These are phyloP conservation scores for Aspergillus sclerotiicarbonarius DNA, from an alignment of 495 filamentous ascomycete genomes.

Conservation along the genomic window DNA sequence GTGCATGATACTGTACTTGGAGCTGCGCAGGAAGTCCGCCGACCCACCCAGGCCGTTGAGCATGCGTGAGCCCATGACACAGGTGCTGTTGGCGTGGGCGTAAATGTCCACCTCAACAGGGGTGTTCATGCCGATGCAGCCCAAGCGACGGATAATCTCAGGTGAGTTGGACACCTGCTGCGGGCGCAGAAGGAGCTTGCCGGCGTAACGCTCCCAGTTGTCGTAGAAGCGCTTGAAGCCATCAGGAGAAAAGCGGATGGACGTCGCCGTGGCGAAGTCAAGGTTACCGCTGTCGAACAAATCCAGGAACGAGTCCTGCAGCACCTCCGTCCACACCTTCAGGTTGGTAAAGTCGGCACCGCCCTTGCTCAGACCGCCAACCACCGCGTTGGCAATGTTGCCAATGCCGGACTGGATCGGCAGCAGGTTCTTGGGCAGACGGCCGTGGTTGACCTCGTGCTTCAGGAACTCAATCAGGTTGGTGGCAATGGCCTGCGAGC, in stretches of 20 bases:
- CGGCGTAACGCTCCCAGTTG: slow-evolving; percentile 74
- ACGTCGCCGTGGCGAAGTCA: slow-evolving; percentile 89
- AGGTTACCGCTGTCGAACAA: slow-evolving; percentile 88
- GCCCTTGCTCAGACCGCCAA: slow-evolving; percentile 75
- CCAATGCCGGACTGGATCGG: slow-evolving; percentile 89
- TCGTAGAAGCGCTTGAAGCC: slow-evolving; percentile 93
- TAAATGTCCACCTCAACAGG: slow-evolving; percentile 94
- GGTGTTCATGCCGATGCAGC: slow-evolving; percentile 94
- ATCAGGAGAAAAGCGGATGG: slow-evolving; percentile 86
- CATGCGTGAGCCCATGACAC: slow-evolving; percentile 89
- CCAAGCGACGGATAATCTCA: slow-evolving; percentile 86
- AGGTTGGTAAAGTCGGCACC: slow-evolving; percentile 81
- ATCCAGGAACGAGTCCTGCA: slow-evolving; percentile 92
- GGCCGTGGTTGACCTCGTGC: slow-evolving; percentile 74
- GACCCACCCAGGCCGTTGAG: slow-evolving; percentile 87
- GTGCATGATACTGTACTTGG: slow-evolving; percentile 94
- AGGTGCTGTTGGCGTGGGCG: slow-evolving; percentile 89
- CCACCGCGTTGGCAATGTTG: slow-evolving; percentile 92
- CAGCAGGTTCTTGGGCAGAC: slow-evolving; percentile 73
- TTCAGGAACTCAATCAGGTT: slow-evolving; percentile 86
- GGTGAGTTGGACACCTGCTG: slow-evolving; percentile 92
- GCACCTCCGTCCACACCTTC: slow-evolving; percentile 90
- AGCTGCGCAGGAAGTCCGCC: slow-evolving; percentile 79
- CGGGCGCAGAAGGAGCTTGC: slow-evolving; percentile 82
- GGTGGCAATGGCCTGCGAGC: slow-evolving; percentile 67